Evolutionary conservation across 345 rosid species (phyloP).

Genomic region (Arabis hirsuta): DNA sequence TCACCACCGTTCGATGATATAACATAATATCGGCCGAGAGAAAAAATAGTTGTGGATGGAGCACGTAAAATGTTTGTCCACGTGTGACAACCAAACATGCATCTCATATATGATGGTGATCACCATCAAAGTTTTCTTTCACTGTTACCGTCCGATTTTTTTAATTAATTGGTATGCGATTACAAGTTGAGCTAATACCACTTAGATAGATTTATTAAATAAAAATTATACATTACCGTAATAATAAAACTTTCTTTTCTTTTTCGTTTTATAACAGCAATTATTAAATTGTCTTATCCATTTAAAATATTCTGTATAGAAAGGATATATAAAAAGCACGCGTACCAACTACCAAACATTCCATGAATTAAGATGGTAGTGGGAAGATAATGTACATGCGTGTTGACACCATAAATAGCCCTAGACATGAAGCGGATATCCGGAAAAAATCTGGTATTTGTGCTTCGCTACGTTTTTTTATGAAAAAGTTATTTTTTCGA

Average conservation of each 20-base stretch:
- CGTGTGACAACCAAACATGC: too few species aligned
- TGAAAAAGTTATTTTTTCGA: too few species aligned
- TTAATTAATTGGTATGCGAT: not conserved
- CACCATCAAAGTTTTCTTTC: not conserved
- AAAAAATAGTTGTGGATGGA: too few species aligned
- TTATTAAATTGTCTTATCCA: not conserved
- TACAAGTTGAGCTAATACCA: not conserved
- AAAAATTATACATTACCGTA: too few species aligned
- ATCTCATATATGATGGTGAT: not conserved
- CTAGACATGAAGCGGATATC: too few species aligned
- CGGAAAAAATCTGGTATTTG: too few species aligned
- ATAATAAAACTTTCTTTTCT: too few species aligned
- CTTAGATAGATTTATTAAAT: not conserved
- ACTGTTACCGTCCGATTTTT: not conserved
- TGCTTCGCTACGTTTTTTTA: too few species aligned
- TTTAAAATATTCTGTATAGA: not conserved
- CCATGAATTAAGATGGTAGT: slow-evolving; percentile 24
- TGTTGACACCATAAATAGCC: slow-evolving; percentile 29
- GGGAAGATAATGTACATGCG: slow-evolving; percentile 35
- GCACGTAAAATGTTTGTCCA: too few species aligned
- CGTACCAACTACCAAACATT: slow-evolving; percentile 36
- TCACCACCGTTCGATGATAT: too few species aligned
- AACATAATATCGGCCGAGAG: too few species aligned
- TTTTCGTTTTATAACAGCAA: not conserved
- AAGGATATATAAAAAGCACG: slow-evolving; percentile 21